Conservation (phyloP, 2,329 filamentous ascomycete genomes). For the Epichloe amarillans region DNA sequence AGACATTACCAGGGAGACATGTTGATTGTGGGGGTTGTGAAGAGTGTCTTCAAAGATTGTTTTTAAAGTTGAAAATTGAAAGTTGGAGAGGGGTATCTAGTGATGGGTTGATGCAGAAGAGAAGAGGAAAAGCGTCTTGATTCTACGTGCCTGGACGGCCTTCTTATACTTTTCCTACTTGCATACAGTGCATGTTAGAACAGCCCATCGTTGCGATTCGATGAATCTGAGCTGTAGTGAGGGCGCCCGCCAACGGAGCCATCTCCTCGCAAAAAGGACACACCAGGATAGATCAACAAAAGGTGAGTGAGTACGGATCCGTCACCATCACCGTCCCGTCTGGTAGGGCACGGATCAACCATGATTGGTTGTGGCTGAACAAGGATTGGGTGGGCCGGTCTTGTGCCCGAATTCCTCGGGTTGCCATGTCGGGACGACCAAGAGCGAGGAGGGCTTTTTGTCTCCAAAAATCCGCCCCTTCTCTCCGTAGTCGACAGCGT, state of each 20-base stretch:
- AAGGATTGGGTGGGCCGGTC: neutral
- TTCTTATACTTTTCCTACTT: constrained; percentile 5
- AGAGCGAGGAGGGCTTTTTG: too few relatives aligned
- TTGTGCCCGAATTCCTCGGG: neutral
- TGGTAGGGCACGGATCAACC: neutral
- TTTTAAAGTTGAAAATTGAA: neutral
- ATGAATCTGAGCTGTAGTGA: constrained; percentile 2
- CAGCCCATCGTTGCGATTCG: neutral
- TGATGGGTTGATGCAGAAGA: neutral
- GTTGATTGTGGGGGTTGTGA: neutral
- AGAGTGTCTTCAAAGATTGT: neutral
- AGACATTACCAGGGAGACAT: constrained; percentile 10
- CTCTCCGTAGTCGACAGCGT: too few relatives aligned
- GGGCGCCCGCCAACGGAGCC: neutral
- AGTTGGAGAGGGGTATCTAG: neutral
- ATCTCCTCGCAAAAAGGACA: neutral
- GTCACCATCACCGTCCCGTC: too few relatives aligned
- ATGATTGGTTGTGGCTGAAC: neutral
- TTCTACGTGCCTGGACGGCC: neutral
- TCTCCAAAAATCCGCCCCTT: too few relatives aligned
- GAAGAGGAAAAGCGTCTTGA: neutral
- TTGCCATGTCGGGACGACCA: neutral
- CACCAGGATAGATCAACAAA: neutral
- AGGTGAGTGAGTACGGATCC: neutral
- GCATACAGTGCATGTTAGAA: neutral